Evolutionary conservation across 768 basidiomycete genomes (phyloP), one percentile per base, ranked within the genome.

Genomic region (Suillus subluteus): DNA sequence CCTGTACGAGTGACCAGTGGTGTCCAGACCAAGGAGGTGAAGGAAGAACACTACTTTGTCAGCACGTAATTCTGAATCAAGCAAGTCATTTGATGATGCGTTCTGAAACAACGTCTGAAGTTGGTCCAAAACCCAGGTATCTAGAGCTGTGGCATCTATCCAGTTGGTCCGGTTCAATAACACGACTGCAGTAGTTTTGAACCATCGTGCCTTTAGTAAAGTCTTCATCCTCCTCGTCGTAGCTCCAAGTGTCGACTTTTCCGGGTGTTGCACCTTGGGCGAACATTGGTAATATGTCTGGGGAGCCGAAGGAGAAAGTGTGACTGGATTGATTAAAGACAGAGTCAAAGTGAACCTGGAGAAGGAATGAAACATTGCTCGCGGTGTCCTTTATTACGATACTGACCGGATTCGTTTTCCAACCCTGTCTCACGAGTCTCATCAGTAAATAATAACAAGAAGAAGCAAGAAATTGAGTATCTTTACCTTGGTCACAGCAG

Each of bases 271-370:
- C 91, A 21, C 92, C 91, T n/a, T 86, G 83, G 9, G 87, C 80
- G 71, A 96, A 96, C 90, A 96, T 95, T 3, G 92, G 93, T 6
- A 95, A 76, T 62, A 96, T 96, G 75, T 96, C 94, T 0, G 94
- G 94, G 2, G 91, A 92, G 1, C 94, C 94, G 66, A 96, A 95
- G 1, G 91, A 90, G 73, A 88, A 96, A 0, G 92, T 92, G 26
- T 84, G 80, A 46, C 83, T 85, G 3, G 92, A 94, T 71, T 88
- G 90, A 72, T 95, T 96, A 76, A 96, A 93, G 16, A 95, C 87
- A 1, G 92, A 94, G 75, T 96, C 94, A 73, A 96, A 95, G 71
- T 94, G 87, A 61, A 95, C 81, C 76, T 83, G 69, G 69, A 52
- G 37, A 12, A 26, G 55, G 23, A 18, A 41, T 65, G 1, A 52